Conservation (phyloP, 139 green algal genomes). For the Coelastrella sp. region DNA sequence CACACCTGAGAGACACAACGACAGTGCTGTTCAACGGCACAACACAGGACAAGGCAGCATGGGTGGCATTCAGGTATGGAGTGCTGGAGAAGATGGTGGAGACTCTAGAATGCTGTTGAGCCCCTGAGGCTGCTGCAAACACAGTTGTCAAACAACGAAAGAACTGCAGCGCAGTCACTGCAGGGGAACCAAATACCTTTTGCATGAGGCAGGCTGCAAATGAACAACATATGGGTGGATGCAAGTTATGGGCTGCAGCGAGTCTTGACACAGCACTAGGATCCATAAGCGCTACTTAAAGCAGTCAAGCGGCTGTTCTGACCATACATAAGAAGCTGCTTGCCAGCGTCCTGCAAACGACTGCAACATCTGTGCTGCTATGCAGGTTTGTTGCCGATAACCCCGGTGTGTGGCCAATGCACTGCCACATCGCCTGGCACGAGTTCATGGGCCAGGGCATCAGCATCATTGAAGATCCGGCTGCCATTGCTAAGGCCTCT, state of each 20-base stretch:
- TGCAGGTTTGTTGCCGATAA: slow-evolving; percentile 51
- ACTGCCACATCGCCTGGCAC: slow-evolving; percentile 77
- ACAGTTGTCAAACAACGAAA: no score
- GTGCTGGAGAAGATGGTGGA: background rate
- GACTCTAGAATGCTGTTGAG: background rate
- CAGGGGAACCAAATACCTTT: background rate
- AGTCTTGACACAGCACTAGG: background rate
- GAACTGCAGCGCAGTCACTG: background rate
- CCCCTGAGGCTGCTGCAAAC: no score
- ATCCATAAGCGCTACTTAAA: background rate
- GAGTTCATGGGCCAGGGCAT: slow-evolving; percentile 71
- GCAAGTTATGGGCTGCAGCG: no score
- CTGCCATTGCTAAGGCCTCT: background rate
- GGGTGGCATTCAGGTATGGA: slow-evolving; percentile 34
- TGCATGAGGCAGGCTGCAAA: background rate
- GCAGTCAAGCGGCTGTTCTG: background rate
- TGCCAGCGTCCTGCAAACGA: background rate
- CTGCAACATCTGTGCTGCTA: background rate
- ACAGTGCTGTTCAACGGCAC: slow-evolving; percentile 50
- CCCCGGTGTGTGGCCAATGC: slow-evolving; percentile 62
- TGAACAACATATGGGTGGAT: background rate
- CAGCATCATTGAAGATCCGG: slow-evolving; percentile 44
- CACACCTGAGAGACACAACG: slow-evolving; percentile 50
- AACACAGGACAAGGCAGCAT: slow-evolving; percentile 36
- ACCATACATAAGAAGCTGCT: background rate